Evolutionary conservation across 163 green algal species (phyloP).

Genomic region (Picocystis sp.): DNA sequence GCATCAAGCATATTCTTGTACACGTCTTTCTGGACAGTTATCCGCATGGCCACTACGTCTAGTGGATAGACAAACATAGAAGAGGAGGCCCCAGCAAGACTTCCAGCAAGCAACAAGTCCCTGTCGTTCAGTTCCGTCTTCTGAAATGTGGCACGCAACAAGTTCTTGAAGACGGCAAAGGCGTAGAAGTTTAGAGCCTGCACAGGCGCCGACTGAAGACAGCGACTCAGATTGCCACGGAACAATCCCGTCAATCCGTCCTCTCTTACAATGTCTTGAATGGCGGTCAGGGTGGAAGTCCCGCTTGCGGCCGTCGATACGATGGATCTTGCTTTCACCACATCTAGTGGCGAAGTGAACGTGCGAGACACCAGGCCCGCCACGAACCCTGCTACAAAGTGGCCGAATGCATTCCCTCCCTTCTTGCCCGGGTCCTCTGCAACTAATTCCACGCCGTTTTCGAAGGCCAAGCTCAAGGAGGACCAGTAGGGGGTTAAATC

Average conservation of each 20-base stretch:
- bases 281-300: neutral
- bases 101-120: constrained; percentile 27
- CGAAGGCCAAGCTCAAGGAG: no score
- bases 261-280: constrained; percentile 10
- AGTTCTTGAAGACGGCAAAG: constrained; percentile 44
- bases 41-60: constrained; percentile 21
- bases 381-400: constrained; percentile 58
- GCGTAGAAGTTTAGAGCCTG: constrained; percentile 76
- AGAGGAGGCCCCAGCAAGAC: constrained; percentile 28
- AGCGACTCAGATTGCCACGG: constrained; percentile 59
- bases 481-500: no score
- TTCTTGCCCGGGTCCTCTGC: neutral
- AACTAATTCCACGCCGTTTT: no score
- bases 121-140: constrained; percentile 1
- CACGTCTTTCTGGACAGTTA: no score
- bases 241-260: constrained; percentile 44
- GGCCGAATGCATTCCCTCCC: constrained; percentile 22
- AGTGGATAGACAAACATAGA: constrained; percentile 61
- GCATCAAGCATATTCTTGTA: no score
- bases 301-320: constrained; percentile 31
- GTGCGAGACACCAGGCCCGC: constrained; percentile 52
- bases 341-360: constrained; percentile 62
- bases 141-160: constrained; percentile 1
- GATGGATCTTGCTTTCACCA: constrained; percentile 38
- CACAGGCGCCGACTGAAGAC: constrained; percentile 46